Evolutionary conservation across 2,329 filamentous ascomycete species (phyloP).

Genomic region (Fusarium clavum): DNA sequence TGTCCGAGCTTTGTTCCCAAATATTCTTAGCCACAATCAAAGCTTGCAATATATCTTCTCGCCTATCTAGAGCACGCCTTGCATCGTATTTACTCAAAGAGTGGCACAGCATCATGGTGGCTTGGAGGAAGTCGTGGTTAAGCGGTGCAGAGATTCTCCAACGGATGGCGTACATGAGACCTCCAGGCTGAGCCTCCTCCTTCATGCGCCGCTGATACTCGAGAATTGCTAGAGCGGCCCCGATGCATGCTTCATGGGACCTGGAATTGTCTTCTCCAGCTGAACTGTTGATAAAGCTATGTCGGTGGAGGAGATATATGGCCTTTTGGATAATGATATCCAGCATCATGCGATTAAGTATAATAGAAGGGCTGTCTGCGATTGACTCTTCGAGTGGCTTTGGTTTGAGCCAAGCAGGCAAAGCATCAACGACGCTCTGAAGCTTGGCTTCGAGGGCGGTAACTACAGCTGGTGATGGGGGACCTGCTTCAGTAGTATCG

Average conservation of each 20-base stretch:
- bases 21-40: not conserved
- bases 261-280: not conserved
- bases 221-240: conserved; percentile 28
- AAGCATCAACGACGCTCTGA: not conserved
- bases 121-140: conserved; percentile 33
- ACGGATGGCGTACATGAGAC: conserved; percentile 35
- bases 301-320: conserved; percentile 16
- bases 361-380: conserved; percentile 1
- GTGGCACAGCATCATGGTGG: conserved; percentile 38
- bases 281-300: conserved; percentile 4
- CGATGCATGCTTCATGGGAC: conserved; percentile 12
- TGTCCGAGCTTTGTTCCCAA: conserved; percentile 7
- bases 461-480: not conserved
- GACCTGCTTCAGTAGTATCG: conserved; percentile 9
- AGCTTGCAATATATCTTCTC: conserved; percentile 14
- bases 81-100: conserved; percentile 13
- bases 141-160: conserved; percentile 35
- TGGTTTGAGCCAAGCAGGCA: conserved; percentile 17
- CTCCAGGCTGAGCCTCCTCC: conserved; percentile 32
- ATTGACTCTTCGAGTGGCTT: conserved; percentile 14
- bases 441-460: not conserved
- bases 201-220: conserved; percentile 30
- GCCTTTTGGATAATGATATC: conserved; percentile 17
- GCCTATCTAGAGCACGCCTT: not conserved
- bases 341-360: conserved; percentile 21